Evolutionary conservation across 164 flowering plant species (phyloP), one percentile per base, ranked within the genome.

Genomic region (Aristolochia fimbriata): DNA sequence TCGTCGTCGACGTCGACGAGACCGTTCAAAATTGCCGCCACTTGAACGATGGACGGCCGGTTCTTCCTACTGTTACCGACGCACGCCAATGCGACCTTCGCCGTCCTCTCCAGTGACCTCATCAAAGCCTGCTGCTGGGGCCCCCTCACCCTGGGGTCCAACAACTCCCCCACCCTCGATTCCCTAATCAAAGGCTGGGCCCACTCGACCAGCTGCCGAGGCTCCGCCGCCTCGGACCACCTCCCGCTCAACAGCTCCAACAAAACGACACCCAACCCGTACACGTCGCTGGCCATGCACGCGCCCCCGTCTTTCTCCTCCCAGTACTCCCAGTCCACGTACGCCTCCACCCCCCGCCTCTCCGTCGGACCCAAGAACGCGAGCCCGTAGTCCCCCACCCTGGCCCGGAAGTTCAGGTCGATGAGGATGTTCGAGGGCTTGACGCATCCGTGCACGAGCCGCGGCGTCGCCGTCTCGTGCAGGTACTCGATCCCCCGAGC

Each of bases 211-310:
- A 71, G n/a, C n/a, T n/a, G n/a, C n/a, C n/a, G n/a, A n/a, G n/a
- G n/a, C n/a, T 61, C 57, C 87, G n/a, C 91, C 63, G 70, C 78
- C 30, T 78, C 90, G 69, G 83, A 66, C 57, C 61, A 74, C 63
- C 86, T 76, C 31, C 95, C 95, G 68, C 77, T 87, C 78, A 87
- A 71, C 68, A 90, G 54, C 77, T 90, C 92, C 63, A 90, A 70
- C 82, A 87, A 70, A 63, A 90, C 80, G 54, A 85, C 79, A 25
- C 97, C 97, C 70, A 83, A 81, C 23, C 84, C 97, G 67, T 82
- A 87, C 6, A 90, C 90, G 74, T 87, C 97, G 64, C 82, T 72
- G 48, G 80, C 95, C 72, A 81, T 85, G 23, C 81, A 72, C 62
- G 73, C 73, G 2, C 82, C 79, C 1, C 65, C 74, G 46, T 64